Conservation (phyloP, 352 stramenopile species). For the Chrysophaeum taylorii region DNA sequence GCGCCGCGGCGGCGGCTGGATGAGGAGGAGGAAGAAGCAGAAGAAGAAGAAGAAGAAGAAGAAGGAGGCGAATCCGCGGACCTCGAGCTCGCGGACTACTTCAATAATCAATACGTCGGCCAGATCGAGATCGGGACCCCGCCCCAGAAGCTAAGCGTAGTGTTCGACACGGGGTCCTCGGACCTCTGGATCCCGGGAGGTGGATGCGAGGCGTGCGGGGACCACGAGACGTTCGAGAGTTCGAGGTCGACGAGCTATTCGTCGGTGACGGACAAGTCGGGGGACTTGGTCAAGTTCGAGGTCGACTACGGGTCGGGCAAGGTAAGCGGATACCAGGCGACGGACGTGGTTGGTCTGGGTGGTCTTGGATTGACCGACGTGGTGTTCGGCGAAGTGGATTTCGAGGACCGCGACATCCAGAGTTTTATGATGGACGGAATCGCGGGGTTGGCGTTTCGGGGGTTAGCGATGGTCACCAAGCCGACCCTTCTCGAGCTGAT, state of each 20-base stretch:
- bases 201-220: slow-evolving; percentile 48
- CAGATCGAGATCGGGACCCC: slow-evolving; percentile 27
- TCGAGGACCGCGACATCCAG: slow-evolving; percentile 47
- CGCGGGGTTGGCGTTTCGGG: slow-evolving; percentile 64
- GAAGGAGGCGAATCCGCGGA: too few relatives aligned
- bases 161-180: slow-evolving; percentile 32
- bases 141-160: slow-evolving; percentile 25
- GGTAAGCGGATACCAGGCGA: slow-evolving; percentile 55
- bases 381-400: slow-evolving; percentile 51
- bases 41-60: too few relatives aligned
- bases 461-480: slow-evolving; percentile 66
- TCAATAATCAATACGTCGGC: slow-evolving; percentile 37
- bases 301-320: slow-evolving; percentile 59
- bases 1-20: too few relatives aligned
- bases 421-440: slow-evolving; percentile 70
- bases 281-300: slow-evolving; percentile 29
- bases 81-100: slow-evolving; percentile 26
- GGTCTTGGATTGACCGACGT: slow-evolving; percentile 57
- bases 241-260: slow-evolving; percentile 33
- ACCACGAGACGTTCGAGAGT: slow-evolving; percentile 40
- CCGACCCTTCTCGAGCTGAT: slow-evolving; percentile 58
- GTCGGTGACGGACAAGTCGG: neutral
- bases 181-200: slow-evolving; percentile 37
- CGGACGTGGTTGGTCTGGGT: slow-evolving; percentile 59
- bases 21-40: too few relatives aligned